These are phyloP conservation scores for Xylaria sp. DNA, from an alignment of 2,329 filamentous ascomycete species.

Conservation along the genomic window DNA sequence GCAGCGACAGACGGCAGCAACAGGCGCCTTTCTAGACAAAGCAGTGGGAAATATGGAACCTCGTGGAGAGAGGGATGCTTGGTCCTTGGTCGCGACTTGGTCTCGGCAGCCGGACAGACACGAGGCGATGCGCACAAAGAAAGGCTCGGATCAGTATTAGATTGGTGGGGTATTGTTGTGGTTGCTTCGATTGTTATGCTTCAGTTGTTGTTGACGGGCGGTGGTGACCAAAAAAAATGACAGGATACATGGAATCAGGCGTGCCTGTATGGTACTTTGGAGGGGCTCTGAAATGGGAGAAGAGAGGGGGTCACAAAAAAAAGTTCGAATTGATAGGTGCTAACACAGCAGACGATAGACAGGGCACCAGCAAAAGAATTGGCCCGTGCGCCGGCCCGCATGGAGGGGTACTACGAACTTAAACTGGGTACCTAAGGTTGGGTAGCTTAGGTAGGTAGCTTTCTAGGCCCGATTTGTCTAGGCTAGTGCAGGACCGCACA, in stretches of 20 bases:
- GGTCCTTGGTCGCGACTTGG: neutral
- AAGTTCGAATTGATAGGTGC: conserved; percentile 12
- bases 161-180: neutral
- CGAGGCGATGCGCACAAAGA: neutral
- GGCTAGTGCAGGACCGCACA: neutral
- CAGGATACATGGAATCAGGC: conserved; percentile 1
- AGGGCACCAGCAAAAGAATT: conserved; percentile 9
- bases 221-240: neutral
- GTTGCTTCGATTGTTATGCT: neutral
- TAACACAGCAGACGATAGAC: conserved; percentile 1
- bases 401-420: conserved; percentile 16
- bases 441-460: neutral
- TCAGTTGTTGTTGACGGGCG: conserved; percentile 2
- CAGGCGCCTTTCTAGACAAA: conserved; percentile 1
- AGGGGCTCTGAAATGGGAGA: conserved; percentile 13
- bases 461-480: conserved; percentile 17
- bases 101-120: neutral
- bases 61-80: neutral
- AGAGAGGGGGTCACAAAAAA: conserved; percentile 11
- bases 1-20: conserved; percentile 5
- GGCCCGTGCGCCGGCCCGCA: conserved; percentile 13
- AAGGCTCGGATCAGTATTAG: conserved; percentile 12
- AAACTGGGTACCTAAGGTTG: neutral
- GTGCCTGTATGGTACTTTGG: conserved; percentile 14
- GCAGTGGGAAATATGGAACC: neutral